Percentiles rank a stretch among this genome's conserved stretches.
These are phyloP conservation scores for Camellia oleifera DNA, from an alignment of 179 eudicot genomes.

Conservation along the genomic window DNA sequence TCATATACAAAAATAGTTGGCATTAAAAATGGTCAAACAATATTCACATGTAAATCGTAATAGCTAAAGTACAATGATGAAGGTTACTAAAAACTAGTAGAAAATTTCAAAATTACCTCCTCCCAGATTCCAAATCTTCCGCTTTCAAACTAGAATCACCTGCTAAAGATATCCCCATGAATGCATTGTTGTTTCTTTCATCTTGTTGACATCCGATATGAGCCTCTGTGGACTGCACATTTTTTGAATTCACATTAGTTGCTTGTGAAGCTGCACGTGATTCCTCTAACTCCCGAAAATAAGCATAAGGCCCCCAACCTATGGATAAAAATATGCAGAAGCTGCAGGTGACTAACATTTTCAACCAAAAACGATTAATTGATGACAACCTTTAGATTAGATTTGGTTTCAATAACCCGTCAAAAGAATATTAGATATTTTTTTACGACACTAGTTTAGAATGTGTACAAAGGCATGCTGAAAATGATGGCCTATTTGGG, in stretches of 20 bases:
- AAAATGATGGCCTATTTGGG: neutral
- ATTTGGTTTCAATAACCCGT: neutral
- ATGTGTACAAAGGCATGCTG: neutral
- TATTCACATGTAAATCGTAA: neutral
- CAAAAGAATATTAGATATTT: neutral
- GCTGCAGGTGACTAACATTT: no score
- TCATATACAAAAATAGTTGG: neutral
- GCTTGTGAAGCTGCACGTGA: constrained; percentile 18
- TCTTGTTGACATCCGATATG: constrained; percentile 22
- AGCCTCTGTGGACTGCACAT: constrained; percentile 13
- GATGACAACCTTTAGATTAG: neutral
- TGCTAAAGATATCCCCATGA: constrained; percentile 12
- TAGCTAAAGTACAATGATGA: neutral
- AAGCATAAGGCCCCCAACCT: constrained; percentile 68
- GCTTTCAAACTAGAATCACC: constrained; percentile 8
- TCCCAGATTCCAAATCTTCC: constrained; percentile 39
- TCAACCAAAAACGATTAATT: neutral
- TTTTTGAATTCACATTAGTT: constrained; percentile 8
- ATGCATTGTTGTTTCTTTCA: constrained; percentile 22
- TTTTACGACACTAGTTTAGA: neutral
- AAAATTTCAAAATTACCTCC: constrained; percentile 20
- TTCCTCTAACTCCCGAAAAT: constrained; percentile 40
- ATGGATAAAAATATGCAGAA: neutral
- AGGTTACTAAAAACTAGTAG: neutral
- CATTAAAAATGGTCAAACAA: neutral